Evolutionary conservation across 2,329 filamentous ascomycete species (phyloP), one percentile per base, ranked within the genome.

Genomic region (Domatiomyces catenatus): DNA sequence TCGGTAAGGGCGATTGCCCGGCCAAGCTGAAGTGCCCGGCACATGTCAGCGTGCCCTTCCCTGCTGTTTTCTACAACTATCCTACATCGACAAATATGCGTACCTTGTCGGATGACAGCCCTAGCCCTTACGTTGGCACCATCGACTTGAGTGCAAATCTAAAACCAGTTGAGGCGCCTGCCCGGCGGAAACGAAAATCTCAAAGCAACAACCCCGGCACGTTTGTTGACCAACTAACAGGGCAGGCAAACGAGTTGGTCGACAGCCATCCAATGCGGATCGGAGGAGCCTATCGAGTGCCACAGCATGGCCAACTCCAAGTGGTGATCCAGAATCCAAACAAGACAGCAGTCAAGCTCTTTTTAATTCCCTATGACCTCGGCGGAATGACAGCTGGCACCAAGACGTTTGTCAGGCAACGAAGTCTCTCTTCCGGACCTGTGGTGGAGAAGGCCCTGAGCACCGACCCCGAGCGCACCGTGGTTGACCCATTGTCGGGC

Each of bases 271-370:
- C 26, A 75, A 73, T 22, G 76, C 79, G 1, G 81, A 77, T 86
- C 0, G 87, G 88, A 6, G 90, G 92, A 36, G 86, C 85, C 62
- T 98, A 96, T 65, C 83, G 92, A 44, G 94, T 98, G 49, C 92
- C 92, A 0, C 83, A 92, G 62, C 84, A 89, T 65, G 92, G 92
- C 0, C 92, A 96, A 66, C 73, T 98, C 12, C 92, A 98, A 61
- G 94, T 98, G 56, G 83, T 98, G 54, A 86, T 98, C 64, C 96
- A 96, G 65, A 98, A 96, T 61, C 90, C 89, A 15, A 94, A 96
- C 69, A 96, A 96, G 64, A 96, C 92, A 2, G 92, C 92, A 1
- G 90, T 96, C 50, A 96, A 98, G 66, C 73, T 98, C 0, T 96
- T 96, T 59, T 74, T 96, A 20, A 80, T 98, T 2, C 92, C 90